phyloP scores from a whole-genome alignment of 768 basidiomycete genomes.

The Boletus huronensis region DNA sequence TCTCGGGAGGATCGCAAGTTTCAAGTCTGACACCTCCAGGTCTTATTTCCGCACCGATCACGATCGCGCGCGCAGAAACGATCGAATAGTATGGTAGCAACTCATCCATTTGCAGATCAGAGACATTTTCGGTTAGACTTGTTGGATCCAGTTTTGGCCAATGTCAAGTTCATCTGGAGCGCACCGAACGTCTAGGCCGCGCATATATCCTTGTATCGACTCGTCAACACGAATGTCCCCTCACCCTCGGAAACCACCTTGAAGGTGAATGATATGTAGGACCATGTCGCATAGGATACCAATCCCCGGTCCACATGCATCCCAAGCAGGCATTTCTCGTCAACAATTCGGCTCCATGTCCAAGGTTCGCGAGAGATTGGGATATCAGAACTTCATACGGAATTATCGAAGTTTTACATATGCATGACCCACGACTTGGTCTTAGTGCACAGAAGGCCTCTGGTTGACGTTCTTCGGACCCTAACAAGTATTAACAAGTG shows the following conservation, averaged over 20 bases:
- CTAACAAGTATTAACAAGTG: background rate
- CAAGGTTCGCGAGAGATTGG: constrained; percentile 2
- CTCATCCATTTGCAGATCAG: constrained; percentile 14
- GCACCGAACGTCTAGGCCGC: background rate
- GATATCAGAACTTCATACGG: background rate
- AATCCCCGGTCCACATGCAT: background rate
- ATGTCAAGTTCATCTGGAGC: constrained; percentile 1
- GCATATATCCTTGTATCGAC: background rate
- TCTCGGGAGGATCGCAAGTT: constrained; percentile 2
- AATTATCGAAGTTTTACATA: background rate
- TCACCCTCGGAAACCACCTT: background rate
- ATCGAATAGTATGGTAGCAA: constrained; percentile 8
- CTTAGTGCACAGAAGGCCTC: background rate
- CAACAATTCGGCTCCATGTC: constrained; percentile 1
- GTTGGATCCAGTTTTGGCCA: background rate
- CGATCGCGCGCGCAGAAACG: constrained; percentile 13
- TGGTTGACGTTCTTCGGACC: background rate
- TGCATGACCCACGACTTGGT: background rate
- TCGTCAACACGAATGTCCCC: background rate
- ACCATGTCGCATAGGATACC: background rate
- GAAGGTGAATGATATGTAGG: background rate
- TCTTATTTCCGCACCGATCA: constrained; percentile 18
- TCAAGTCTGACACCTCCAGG: constrained; percentile 1
- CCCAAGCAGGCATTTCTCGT: constrained; percentile 4
- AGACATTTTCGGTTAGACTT: constrained; percentile 2